Conservation (phyloP, 2,329 filamentous ascomycete species). For the Madurella mycetomatis region DNA sequence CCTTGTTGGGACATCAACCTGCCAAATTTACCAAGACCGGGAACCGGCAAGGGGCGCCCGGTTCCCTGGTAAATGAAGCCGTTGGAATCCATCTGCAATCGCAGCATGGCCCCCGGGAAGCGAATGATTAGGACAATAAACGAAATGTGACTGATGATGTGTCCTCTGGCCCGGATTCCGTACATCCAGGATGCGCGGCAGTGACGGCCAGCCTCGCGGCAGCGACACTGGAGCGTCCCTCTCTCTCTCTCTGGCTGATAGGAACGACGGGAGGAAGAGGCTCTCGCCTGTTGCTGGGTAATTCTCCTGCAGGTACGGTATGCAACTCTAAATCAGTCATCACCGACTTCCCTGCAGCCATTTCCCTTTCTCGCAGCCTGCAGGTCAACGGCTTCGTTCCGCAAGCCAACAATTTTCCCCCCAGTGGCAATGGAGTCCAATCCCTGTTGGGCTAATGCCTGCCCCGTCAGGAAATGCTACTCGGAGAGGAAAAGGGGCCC, state of each 20-base stretch:
- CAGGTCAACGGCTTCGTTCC: background rate
- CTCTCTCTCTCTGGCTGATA: background rate
- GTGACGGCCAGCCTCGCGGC: background rate
- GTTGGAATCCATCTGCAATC: background rate
- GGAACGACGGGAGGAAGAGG: background rate
- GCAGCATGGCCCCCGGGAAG: background rate
- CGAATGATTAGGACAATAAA: background rate
- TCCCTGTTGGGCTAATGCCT: constrained; percentile 13
- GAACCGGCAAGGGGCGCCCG: no score
- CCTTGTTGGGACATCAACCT: constrained; percentile 1
- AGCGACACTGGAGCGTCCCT: background rate
- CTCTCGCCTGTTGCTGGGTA: background rate
- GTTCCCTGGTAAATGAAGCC: background rate
- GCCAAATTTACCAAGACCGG: background rate
- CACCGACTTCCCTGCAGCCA: background rate
- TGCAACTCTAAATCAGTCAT: constrained; percentile 2
- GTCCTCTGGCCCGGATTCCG: background rate
- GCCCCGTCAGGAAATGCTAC: constrained; percentile 16
- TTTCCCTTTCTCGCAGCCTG: constrained; percentile 2
- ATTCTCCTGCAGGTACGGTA: constrained; percentile 1
- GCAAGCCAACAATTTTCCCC: background rate
- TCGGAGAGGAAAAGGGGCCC: constrained; percentile 16
- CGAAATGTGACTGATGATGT: background rate
- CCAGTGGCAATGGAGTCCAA: background rate
- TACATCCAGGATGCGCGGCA: background rate